Base-by-base conservation (phyloP, 176 grass and related monocot genomes). In the Carex scoparia region DNA sequence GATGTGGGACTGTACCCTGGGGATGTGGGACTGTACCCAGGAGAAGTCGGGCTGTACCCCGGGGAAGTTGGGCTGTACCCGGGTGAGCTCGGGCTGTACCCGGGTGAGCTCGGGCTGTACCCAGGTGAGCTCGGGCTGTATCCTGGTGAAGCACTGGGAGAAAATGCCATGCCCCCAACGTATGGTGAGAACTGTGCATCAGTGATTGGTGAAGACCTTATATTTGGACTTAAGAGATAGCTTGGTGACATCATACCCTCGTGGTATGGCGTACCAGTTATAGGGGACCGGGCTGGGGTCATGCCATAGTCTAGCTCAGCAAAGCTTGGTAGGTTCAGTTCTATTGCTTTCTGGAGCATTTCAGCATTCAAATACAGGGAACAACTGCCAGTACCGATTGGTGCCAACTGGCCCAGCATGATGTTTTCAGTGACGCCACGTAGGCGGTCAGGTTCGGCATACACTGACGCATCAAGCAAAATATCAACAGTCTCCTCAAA, bases 161-260 rank as follows among this genome's bases (percentile, higher is more conserved):
- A 98, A 81, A 95, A 98, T 6, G 88, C 88, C 95, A 98, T 98
- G 32, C 84, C 89, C 64, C 89, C 89, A 84, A 94, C 95, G 90
- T 98, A 98, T 33, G 95, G 95, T 23, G 95, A 98, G 84, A 98
- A 98, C 18, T 85, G 87, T 72, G 93, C 95, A 87, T 95, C 93
- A 57, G 89, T 83, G 82, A 94, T 98, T 5, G 95, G 95, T n/a
- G 95, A 98, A 84, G 95, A 87, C 38, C 93, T 91, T 59, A 93
- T 83, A 83, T 98, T 98, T 33, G 93, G 93, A 87, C 95, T 98
- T 65, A 95, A 53, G 80, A 98, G 85, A 78, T 91, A 94, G 84
- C 90, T 98, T 69, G 95, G 95, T 4, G 95, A 95, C 93, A 98
- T 98, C 91, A 98, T 98, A 83, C 93, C 92, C 87, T 98, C 93